phyloP scores from a whole-genome alignment of 371 early-diverging fungal genomes.

The Circinella minor region DNA sequence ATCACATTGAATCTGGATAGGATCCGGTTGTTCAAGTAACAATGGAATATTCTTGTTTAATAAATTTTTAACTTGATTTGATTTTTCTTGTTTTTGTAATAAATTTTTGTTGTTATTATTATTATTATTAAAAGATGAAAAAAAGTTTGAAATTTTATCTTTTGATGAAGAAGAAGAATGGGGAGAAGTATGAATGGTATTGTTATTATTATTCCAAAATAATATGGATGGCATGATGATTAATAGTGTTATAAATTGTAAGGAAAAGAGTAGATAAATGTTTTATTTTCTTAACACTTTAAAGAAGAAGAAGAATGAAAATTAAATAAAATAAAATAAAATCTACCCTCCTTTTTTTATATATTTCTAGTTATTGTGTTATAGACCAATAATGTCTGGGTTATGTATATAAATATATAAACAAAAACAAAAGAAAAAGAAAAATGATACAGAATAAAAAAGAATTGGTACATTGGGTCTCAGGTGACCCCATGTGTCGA shows the following conservation, averaged over 20 bases:
- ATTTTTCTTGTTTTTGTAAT: neutral
- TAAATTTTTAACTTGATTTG: too few species aligned
- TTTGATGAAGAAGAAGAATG: neutral
- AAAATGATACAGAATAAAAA: neutral
- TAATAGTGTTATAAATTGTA: neutral
- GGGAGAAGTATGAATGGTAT: neutral
- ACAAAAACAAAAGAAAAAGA: too few species aligned
- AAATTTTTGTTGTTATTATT: neutral
- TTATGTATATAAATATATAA: too few species aligned
- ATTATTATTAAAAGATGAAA: neutral
- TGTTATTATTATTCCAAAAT: constrained; percentile 8
- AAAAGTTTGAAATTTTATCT: neutral
- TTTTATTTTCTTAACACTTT: too few species aligned
- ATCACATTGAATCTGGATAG: neutral
- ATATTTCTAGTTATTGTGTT: too few species aligned
- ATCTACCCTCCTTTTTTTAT: too few species aligned
- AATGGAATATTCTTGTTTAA: neutral
- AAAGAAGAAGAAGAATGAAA: too few species aligned
- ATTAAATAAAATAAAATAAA: too few species aligned
- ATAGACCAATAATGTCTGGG: too few species aligned
- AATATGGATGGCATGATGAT: constrained; percentile 5
- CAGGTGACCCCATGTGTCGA: constrained; percentile 15
- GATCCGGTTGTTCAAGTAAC: constrained; percentile 1
- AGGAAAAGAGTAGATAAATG: neutral
- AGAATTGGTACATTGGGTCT: constrained; percentile 7